These are phyloP conservation scores for Tuber calosporum DNA, from an alignment of 495 filamentous ascomycete species.

Conservation along the genomic window DNA sequence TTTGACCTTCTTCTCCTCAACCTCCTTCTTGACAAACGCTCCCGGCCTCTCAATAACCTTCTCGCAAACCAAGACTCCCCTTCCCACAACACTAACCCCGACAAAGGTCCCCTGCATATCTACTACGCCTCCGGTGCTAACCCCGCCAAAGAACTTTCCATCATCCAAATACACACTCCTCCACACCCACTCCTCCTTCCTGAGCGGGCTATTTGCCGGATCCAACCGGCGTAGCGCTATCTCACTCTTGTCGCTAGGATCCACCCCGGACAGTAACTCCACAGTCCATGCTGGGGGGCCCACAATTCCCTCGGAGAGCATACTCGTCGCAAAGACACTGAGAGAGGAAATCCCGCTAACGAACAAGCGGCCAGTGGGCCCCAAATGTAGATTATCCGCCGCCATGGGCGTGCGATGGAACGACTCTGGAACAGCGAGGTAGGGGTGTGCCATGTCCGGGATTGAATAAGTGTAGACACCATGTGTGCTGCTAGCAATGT, in stretches of 20 bases:
- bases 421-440: slow-evolving; percentile 4
- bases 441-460: slow-evolving; percentile 14
- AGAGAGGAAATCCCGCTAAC: slow-evolving; percentile 13
- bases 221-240: slow-evolving; percentile 24
- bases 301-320: slow-evolving; percentile 13
- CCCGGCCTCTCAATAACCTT: slow-evolving; percentile 26
- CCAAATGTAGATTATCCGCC: slow-evolving; percentile 30
- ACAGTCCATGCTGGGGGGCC: slow-evolving; percentile 22
- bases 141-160: slow-evolving; percentile 30
- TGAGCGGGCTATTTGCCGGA: slow-evolving; percentile 27
- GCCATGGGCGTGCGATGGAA: slow-evolving; percentile 32
- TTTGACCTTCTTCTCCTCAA: background rate
- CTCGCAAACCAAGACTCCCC: slow-evolving; percentile 32
- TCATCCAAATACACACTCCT: slow-evolving; percentile 39
- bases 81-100: slow-evolving; percentile 29
- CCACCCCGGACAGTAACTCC: slow-evolving; percentile 24
- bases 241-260: slow-evolving; percentile 23
- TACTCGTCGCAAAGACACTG: slow-evolving; percentile 10
- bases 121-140: slow-evolving; percentile 29
- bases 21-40: background rate
- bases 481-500: slow-evolving; percentile 18
- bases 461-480: slow-evolving; percentile 30
- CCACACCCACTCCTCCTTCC: slow-evolving; percentile 36
- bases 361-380: slow-evolving; percentile 15
- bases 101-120: slow-evolving; percentile 27